These are phyloP conservation scores for Gloeophyllum trabeum DNA, from an alignment of 768 basidiomycete species.

Conservation along the genomic window DNA sequence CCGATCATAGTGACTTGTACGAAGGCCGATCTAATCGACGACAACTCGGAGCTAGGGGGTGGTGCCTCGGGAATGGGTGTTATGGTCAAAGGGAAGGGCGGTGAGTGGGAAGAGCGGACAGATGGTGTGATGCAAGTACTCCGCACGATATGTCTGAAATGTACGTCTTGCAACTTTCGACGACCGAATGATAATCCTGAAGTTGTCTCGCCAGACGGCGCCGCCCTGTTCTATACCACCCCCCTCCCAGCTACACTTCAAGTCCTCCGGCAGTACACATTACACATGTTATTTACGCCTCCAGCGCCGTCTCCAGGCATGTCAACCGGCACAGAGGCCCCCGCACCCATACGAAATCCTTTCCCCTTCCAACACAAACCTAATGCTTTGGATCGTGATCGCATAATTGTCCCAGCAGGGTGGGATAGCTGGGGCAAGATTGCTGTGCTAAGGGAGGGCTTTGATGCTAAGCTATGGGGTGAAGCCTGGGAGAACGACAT, in stretches of 20 bases:
- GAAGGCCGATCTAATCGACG: slow-evolving; percentile 90
- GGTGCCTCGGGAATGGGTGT: slow-evolving; percentile 80
- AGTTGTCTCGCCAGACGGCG: slow-evolving; percentile 56
- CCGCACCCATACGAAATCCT: slow-evolving; percentile 53
- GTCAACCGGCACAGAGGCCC: slow-evolving; percentile 20
- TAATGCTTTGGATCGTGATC: slow-evolving; percentile 88
- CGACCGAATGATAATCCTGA: neutral
- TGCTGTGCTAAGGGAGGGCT: slow-evolving; percentile 78
- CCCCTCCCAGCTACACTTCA: slow-evolving; percentile 65
- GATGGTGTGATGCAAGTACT: slow-evolving; percentile 95
- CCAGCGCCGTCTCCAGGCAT: slow-evolving; percentile 44
- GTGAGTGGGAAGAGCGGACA: slow-evolving; percentile 91
- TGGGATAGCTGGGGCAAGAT: slow-evolving; percentile 99
- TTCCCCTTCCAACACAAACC: slow-evolving; percentile 85
- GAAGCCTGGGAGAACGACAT: slow-evolving; percentile 74
- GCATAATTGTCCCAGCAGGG: slow-evolving; percentile 84
- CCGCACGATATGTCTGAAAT: slow-evolving; percentile 84
- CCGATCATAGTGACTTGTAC: slow-evolving; percentile 87
- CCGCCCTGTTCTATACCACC: slow-evolving; percentile 85
- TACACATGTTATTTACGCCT: slow-evolving; percentile 72
- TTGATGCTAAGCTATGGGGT: slow-evolving; percentile 73
- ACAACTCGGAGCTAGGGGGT: slow-evolving; percentile 53
- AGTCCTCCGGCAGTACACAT: slow-evolving; percentile 69
- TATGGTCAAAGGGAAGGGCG: slow-evolving; percentile 87
- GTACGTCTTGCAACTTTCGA: slow-evolving; percentile 24